phyloP scores from a whole-genome alignment of 2,329 filamentous ascomycete species.

The Talaromyces funiculosus region DNA sequence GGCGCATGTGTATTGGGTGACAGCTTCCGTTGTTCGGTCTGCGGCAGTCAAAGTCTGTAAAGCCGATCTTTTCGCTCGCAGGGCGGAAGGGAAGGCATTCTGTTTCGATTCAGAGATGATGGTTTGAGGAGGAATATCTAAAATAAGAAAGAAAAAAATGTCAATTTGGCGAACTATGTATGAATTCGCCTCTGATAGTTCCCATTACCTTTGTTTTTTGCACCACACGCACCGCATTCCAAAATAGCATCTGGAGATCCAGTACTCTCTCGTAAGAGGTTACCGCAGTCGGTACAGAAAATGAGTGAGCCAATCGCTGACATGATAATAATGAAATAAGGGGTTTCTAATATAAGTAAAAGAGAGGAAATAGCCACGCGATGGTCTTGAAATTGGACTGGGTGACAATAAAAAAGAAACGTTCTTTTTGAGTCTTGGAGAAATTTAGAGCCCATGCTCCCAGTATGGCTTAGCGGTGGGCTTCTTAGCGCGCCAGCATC shows the following conservation, averaged over 20 bases:
- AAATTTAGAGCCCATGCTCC: slow-evolving; percentile 7
- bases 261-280: slow-evolving; percentile 74
- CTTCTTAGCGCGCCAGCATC: background rate
- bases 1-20: slow-evolving; percentile 64
- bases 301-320: slow-evolving; percentile 83
- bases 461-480: background rate
- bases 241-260: slow-evolving; percentile 70
- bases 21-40: slow-evolving; percentile 68
- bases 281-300: slow-evolving; percentile 90
- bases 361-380: background rate
- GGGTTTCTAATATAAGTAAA: background rate
- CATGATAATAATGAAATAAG: slow-evolving; percentile 51
- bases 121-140: slow-evolving; percentile 69
- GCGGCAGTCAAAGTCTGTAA: slow-evolving; percentile 75
- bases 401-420: background rate
- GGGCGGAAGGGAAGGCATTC: slow-evolving; percentile 81
- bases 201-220: slow-evolving; percentile 68
- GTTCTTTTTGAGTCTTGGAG: background rate
- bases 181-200: background rate
- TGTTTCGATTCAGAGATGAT: slow-evolving; percentile 81
- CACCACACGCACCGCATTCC: slow-evolving; percentile 78
- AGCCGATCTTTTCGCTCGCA: slow-evolving; percentile 79
- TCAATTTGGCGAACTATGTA: background rate
- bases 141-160: slow-evolving; percentile 9
- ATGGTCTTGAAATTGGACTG: background rate